Conservation (phyloP, 371 early-diverging fungal genomes). For the Blakeslea trispora region DNA sequence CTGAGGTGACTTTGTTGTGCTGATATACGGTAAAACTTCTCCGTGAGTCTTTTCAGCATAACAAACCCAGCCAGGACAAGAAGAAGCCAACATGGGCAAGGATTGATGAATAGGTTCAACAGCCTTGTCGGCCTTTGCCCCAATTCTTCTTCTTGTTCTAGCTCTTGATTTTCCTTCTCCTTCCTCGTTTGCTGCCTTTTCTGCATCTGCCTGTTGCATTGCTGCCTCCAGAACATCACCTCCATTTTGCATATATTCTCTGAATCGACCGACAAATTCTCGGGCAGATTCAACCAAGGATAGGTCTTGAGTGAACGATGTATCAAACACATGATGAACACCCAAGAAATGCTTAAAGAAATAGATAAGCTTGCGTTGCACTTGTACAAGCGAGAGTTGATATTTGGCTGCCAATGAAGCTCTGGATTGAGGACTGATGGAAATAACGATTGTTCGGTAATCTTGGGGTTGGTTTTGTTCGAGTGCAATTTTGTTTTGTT, state of each 20-base stretch:
- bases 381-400: conserved; percentile 61
- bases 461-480: conserved; percentile 47
- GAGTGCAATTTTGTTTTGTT: conserved; percentile 58
- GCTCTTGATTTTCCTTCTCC: conserved; percentile 23
- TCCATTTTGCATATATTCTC: conserved; percentile 44
- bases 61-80: conserved; percentile 96
- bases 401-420: conserved; percentile 92
- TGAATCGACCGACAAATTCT: conserved; percentile 85
- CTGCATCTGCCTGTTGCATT: conserved; percentile 33
- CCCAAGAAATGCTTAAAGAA: conserved; percentile 76
- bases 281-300: conserved; percentile 81
- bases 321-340: conserved; percentile 85
- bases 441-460: conserved; percentile 68
- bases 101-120: conserved; percentile 12
- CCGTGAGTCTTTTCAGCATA: conserved; percentile 98
- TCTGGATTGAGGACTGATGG: conserved; percentile 89
- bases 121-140: conserved; percentile 21
- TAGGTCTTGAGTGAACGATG: conserved; percentile 85
- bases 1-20: conserved; percentile 90
- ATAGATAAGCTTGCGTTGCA: conserved; percentile 58
- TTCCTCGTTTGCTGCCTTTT: conserved; percentile 21
- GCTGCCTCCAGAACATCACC: conserved; percentile 42
- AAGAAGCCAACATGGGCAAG: conserved; percentile 78
- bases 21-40: conserved; percentile 80
- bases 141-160: conserved; percentile 23